A percentile compares a stretch with the other conserved stretches of the same genome.
phyloP scores from a whole-genome alignment of 169 alveolate species.

The Neospora caninum region DNA sequence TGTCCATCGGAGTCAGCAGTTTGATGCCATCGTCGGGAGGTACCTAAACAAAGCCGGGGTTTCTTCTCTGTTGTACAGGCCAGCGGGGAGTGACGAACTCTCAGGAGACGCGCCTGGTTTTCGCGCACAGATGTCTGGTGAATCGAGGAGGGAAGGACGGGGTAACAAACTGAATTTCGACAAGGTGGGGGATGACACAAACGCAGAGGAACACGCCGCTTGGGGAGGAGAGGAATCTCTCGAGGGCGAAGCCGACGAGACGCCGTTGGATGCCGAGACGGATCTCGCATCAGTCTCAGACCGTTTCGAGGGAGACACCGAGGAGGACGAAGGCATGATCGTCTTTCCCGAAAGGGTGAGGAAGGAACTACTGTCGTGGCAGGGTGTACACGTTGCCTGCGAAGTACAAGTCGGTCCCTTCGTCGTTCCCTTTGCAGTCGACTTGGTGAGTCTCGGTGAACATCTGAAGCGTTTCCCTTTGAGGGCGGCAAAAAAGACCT shows the following conservation, averaged over 20 bases:
- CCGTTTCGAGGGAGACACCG: not conserved
- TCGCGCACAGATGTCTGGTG: not conserved
- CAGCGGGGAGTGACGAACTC: not conserved
- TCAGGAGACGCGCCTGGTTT: not conserved
- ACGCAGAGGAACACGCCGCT: not conserved
- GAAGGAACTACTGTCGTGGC: not conserved
- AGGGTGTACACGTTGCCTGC: not conserved
- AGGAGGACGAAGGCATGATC: not conserved
- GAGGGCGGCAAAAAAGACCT: not conserved
- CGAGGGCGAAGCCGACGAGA: not conserved
- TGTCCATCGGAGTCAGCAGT: not conserved
- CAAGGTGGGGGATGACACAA: not conserved
- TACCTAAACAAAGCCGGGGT: not conserved
- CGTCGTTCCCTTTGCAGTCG: slow-evolving; percentile 4
- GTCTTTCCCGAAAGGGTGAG: slow-evolving; percentile 16
- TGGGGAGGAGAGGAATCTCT: not conserved
- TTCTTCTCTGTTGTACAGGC: not conserved
- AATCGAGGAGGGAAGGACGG: too few species aligned
- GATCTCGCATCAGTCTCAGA: not conserved
- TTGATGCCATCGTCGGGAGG: not conserved
- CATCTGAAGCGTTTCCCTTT: not conserved
- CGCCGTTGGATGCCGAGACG: not conserved
- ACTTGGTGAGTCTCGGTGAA: not conserved
- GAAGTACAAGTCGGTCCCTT: slow-evolving; percentile 7
- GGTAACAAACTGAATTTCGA: too few species aligned